Conservation (phyloP, 148 eudicot species). For the Camellia japonica region DNA sequence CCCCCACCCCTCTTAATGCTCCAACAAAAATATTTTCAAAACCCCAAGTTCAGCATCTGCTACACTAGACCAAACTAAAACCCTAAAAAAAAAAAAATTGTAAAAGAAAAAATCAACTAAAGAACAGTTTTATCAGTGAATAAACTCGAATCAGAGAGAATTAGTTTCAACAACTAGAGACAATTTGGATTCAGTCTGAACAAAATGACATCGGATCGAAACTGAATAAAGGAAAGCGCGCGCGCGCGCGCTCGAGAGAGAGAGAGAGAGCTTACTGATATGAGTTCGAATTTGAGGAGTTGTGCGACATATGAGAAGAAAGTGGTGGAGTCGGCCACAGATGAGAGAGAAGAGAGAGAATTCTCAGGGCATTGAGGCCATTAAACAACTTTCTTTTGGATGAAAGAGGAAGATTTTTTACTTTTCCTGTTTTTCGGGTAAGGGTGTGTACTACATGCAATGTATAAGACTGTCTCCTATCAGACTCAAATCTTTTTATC, state of each 20-base stretch:
- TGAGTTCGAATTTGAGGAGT: no score
- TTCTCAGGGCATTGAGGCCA: no score
- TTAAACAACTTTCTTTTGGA: no score
- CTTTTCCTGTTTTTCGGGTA: no score
- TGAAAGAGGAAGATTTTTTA: no score
- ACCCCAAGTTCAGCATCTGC: not conserved
- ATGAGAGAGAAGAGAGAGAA: no score
- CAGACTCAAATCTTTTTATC: no score
- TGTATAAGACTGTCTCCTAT: no score
- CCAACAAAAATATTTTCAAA: not conserved
- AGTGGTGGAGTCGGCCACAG: no score
- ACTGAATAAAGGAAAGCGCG: not conserved
- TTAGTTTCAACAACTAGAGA: not conserved
- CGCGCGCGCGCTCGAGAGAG: not conserved
- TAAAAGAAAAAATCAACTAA: not conserved
- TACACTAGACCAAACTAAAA: not conserved
- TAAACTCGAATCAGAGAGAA: not conserved
- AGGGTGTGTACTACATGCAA: no score
- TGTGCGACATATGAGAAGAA: no score
- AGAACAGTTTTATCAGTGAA: not conserved
- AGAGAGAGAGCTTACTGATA: no score
- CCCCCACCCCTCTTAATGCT: not conserved
- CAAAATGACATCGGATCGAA: not conserved
- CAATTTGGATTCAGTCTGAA: not conserved
- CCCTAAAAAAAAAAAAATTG: not conserved